phyloP scores from a whole-genome alignment of 345 rosid genomes.

The Alliaria petiolata region DNA sequence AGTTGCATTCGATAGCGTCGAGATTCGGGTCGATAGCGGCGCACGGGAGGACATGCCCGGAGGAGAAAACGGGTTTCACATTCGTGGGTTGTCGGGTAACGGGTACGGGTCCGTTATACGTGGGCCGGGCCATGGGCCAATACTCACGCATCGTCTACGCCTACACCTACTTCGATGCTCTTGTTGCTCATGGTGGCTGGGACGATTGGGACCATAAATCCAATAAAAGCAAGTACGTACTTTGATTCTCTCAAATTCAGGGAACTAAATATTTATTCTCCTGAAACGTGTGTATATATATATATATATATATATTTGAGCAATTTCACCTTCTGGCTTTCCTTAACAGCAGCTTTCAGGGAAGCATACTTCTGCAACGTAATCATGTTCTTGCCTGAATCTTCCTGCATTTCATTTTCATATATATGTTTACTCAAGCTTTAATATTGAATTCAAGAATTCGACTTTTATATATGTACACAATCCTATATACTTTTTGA shows the following conservation, averaged over 20 bases:
- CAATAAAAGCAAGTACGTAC: constrained; percentile 83
- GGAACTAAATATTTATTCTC: not conserved
- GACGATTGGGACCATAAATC: constrained; percentile 93
- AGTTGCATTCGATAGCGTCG: constrained; percentile 84
- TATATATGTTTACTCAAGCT: not conserved
- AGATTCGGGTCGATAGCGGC: constrained; percentile 95
- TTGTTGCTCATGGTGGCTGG: constrained; percentile 97
- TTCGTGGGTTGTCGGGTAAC: constrained; percentile 75
- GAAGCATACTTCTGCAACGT: not conserved
- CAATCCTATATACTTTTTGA: constrained; percentile 9
- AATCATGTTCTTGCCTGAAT: not conserved
- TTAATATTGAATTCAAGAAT: not conserved
- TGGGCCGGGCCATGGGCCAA: constrained; percentile 97
- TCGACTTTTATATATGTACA: not conserved
- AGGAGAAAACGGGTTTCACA: constrained; percentile 90
- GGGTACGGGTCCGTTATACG: constrained; percentile 74
- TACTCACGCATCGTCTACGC: constrained; percentile 91
- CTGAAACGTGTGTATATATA: not conserved
- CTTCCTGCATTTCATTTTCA: constrained; percentile 2
- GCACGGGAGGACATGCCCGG: constrained; percentile 68
- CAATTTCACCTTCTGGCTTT: constrained; percentile 5
- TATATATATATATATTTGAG: not conserved
- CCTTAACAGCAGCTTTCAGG: constrained; percentile 5
- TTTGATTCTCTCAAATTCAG: not conserved
- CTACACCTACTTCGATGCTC: constrained; percentile 75